These are phyloP conservation scores for Fomitopsis schrenkii DNA, from an alignment of 1,284 basidiomycete species.

Conservation along the genomic window DNA sequence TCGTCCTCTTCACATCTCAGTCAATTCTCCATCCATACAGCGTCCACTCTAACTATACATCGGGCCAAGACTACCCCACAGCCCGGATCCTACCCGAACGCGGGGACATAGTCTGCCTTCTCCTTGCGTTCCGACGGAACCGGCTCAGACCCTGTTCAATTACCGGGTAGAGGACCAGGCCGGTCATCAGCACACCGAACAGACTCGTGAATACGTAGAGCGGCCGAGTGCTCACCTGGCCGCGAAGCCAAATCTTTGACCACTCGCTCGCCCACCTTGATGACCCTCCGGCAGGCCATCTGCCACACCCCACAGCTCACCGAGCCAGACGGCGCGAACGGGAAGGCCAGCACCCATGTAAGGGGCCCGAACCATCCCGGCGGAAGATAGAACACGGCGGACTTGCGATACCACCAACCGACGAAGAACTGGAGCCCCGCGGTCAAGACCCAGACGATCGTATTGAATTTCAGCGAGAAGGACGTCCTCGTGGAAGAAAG, in stretches of 20 bases:
- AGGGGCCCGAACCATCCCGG: constrained; percentile 83
- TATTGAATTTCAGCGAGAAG: constrained; percentile 75
- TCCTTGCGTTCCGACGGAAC: constrained; percentile 12
- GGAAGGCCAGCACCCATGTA: constrained; percentile 78
- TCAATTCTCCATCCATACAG: not conserved
- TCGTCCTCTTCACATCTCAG: not conserved
- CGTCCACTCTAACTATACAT: constrained; percentile 5
- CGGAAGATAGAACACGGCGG: constrained; percentile 90
- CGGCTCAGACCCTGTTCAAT: constrained; percentile 8
- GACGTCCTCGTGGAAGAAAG: constrained; percentile 59
- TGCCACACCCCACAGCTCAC: constrained; percentile 90
- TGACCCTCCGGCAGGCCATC: constrained; percentile 80
- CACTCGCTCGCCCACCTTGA: constrained; percentile 65
- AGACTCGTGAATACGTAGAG: constrained; percentile 4
- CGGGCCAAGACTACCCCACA: constrained; percentile 3
- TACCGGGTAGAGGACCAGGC: not conserved
- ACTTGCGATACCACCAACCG: constrained; percentile 85
- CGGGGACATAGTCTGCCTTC: constrained; percentile 5
- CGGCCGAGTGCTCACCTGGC: constrained; percentile 13
- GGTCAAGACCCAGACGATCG: constrained; percentile 75
- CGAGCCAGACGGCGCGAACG: constrained; percentile 83
- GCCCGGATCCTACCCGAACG: not conserved
- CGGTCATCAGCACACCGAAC: constrained; percentile 1
- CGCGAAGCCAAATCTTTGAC: constrained; percentile 49
- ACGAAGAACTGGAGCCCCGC: constrained; percentile 80